A percentile compares a stretch with the other conserved stretches of the same genome.
These are phyloP conservation scores for Eucalyptus polyanthemos DNA, from an alignment of 345 rosid genomes.

Conservation along the genomic window DNA sequence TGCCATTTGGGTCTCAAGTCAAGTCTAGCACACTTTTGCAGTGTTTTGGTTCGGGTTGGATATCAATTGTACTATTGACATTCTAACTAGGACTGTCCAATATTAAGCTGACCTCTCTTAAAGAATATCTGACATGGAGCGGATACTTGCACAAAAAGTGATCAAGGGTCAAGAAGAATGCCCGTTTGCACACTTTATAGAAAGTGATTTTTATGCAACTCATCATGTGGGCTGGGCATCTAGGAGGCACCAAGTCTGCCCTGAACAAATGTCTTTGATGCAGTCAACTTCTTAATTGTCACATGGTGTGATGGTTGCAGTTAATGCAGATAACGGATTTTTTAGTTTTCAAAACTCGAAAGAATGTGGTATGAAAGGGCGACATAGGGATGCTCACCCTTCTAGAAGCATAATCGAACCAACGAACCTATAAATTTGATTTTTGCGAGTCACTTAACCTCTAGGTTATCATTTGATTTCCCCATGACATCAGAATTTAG, in stretches of 20 bases:
- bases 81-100: not conserved
- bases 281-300: too few species aligned
- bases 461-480: too few species aligned
- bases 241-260: too few species aligned
- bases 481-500: too few species aligned
- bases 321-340: rapidly evolving
- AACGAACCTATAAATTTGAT: too few species aligned
- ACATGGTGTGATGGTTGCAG: too few species aligned
- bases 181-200: not conserved
- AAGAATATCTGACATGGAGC: rapidly evolving
- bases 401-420: too few species aligned
- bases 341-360: not conserved
- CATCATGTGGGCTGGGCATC: too few species aligned
- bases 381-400: not conserved
- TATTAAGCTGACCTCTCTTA: not conserved
- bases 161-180: not conserved
- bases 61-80: not conserved
- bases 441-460: too few species aligned
- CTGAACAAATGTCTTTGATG: rapidly evolving
- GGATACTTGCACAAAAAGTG: not conserved
- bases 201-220: too few species aligned
- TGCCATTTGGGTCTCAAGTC: rapidly evolving
- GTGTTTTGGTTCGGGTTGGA: rapidly evolving
- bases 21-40: not conserved
- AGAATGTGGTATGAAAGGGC: not conserved